Conservation (phyloP, 106 monocot species). For the Iris macrosiphon region DNA sequence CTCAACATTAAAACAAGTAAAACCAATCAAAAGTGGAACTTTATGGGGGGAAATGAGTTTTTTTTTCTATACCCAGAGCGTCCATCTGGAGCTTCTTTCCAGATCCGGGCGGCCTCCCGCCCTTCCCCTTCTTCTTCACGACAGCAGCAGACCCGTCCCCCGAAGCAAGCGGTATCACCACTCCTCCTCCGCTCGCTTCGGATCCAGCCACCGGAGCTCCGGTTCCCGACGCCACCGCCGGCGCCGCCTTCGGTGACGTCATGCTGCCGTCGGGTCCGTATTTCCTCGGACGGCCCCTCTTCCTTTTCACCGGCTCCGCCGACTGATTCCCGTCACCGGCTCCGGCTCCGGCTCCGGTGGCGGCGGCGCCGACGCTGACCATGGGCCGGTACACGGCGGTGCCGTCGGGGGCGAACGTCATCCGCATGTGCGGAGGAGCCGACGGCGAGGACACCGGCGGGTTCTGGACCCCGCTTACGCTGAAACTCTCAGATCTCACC, state of each 20-base stretch:
- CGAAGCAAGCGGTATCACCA: too few relatives aligned
- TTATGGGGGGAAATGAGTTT: too few relatives aligned
- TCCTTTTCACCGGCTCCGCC: constrained; percentile 38
- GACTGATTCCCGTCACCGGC: constrained; percentile 1
- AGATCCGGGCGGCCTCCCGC: constrained; percentile 11
- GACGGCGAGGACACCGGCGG: constrained; percentile 22
- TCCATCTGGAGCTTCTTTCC: constrained; percentile 15
- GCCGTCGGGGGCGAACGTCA: constrained; percentile 52
- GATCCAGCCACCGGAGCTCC: background rate
- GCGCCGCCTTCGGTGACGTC: constrained; percentile 8
- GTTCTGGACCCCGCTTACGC: constrained; percentile 21
- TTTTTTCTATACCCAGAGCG: constrained; percentile 9
- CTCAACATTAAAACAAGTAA: too few relatives aligned
- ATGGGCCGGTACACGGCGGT: constrained; percentile 57
- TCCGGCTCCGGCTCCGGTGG: background rate
- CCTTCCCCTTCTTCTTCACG: constrained; percentile 18
- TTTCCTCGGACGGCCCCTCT: constrained; percentile 41
- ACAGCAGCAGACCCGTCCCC: too few relatives aligned
- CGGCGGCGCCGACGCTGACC: background rate
- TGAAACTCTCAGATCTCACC: constrained; percentile 51
- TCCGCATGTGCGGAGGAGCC: constrained; percentile 41
- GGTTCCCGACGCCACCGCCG: background rate
- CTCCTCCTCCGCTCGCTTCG: too few relatives aligned
- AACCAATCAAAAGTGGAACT: too few relatives aligned
- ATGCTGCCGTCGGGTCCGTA: constrained; percentile 46